Evolutionary conservation across 2,329 filamentous ascomycete genomes (phyloP).

Genomic region (Aspergillus aculeatinus): DNA sequence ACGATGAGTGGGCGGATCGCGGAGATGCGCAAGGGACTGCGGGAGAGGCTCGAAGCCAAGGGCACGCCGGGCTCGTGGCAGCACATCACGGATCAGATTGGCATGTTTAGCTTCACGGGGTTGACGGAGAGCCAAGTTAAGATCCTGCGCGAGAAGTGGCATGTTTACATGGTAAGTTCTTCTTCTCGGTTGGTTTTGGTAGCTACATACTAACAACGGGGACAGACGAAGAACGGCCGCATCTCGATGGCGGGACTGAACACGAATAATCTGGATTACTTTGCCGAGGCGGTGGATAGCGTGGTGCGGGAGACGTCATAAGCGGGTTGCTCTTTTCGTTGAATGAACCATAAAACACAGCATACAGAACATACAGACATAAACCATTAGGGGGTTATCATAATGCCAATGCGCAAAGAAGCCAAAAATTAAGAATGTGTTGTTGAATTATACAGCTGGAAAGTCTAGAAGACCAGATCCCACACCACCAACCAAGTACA

Average conservation of each 20-base stretch:
- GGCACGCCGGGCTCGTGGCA: constrained; percentile 90
- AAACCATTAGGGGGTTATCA: not conserved
- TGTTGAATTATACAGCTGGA: not conserved
- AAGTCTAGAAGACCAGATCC: constrained; percentile 63
- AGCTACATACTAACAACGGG: constrained; percentile 3
- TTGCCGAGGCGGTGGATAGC: constrained; percentile 84
- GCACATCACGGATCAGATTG: constrained; percentile 97
- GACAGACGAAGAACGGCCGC: constrained; percentile 84
- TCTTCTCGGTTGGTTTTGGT: not conserved
- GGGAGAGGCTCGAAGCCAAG: constrained; percentile 76
- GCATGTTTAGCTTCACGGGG: constrained; percentile 90
- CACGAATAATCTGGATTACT: constrained; percentile 86
- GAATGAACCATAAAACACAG: no score
- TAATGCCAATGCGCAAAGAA: not conserved
- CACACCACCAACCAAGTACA: constrained; percentile 73
- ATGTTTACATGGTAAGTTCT: constrained; percentile 49
- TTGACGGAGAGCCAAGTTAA: constrained; percentile 51
- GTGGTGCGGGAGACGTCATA: constrained; percentile 59
- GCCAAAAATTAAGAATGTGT: not conserved
- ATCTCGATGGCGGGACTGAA: constrained; percentile 99
- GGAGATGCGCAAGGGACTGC: constrained; percentile 78
- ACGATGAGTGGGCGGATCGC: constrained; percentile 97
- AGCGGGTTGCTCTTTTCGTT: not conserved
- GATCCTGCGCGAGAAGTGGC: constrained; percentile 48
- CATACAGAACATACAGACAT: not conserved